phyloP scores from a whole-genome alignment of 768 basidiomycete genomes.

The Mycena metata region DNA sequence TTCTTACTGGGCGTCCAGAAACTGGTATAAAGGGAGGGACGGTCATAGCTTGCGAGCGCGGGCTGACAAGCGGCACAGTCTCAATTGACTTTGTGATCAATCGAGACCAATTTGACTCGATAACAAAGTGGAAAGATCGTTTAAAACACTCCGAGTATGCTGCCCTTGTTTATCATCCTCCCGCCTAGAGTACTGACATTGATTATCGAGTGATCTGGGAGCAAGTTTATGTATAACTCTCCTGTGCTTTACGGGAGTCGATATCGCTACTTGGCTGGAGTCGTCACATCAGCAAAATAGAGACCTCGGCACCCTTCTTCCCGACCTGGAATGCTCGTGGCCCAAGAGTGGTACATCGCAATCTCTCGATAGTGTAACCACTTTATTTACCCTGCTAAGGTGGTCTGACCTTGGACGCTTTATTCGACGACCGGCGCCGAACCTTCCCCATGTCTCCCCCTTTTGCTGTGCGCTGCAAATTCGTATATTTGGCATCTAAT shows the following conservation, averaged over 20 bases:
- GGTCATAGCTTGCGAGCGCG: conserved; percentile 45
- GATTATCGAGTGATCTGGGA: conserved; percentile 47
- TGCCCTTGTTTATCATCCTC: background rate
- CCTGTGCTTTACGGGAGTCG: conserved; percentile 50
- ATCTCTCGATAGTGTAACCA: background rate
- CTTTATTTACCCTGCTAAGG: conserved; percentile 29
- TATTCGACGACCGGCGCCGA: conserved; percentile 44
- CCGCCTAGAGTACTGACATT: background rate
- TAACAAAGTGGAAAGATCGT: conserved; percentile 55
- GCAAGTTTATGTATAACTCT: conserved; percentile 60
- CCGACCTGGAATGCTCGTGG: conserved; percentile 56
- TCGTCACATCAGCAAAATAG: conserved; percentile 26
- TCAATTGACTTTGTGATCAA: conserved; percentile 43
- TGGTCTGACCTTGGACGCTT: conserved; percentile 52
- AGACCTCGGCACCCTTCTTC: conserved; percentile 41
- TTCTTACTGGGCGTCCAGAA: conserved; percentile 23
- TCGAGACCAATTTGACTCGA: conserved; percentile 35
- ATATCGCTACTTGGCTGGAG: conserved; percentile 26
- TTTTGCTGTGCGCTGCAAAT: conserved; percentile 48
- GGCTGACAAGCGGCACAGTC: conserved; percentile 37
- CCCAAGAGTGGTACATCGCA: conserved; percentile 47
- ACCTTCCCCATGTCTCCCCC: conserved; percentile 59
- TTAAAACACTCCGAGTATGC: conserved; percentile 51
- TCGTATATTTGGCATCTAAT: conserved; percentile 1
- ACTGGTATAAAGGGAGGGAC: conserved; percentile 17